Evolutionary conservation across 2,329 filamentous ascomycete genomes (phyloP), one percentile per base, ranked within the genome.

Genomic region (Leptodontidium sp.): DNA sequence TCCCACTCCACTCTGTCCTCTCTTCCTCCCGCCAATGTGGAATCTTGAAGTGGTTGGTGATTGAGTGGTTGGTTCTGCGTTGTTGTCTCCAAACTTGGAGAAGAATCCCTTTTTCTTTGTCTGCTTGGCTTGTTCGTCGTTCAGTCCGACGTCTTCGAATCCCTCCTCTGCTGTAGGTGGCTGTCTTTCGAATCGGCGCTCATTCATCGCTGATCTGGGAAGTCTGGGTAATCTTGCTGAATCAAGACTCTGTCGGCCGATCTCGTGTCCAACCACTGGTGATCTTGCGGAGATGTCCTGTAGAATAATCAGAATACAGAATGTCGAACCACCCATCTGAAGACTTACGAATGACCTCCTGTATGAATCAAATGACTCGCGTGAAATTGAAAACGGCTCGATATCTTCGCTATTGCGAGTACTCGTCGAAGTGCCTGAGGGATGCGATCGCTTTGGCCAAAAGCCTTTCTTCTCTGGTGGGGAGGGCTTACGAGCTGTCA

Each of bases 281-380:
- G 93, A 96, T 71, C 90, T 90, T 49, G 94, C 95, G 61, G 91
- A 94, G 70, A 98, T 97, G 78, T 98, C 94, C 94, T 97, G 76
- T 68, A 68, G 45, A 67, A n/a, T 53, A 11, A 70, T 71, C 40
- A 73, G 67, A 38, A 53, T 21, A 21, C 26, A 29, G 9, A n/a
- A 7, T 38, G 50, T 40, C 15, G 21, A 21, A 45, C 8, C 1
- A 26, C 6, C 2, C 26, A 6, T 40, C 21, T 43, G 15, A 9
- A 76, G 15, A 85, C 91, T 75, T 87, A 97, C 95, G 83, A 98
- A 98, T 72, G 94, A 98, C 76, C 96, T 90, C 72, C 96, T 87
- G 82, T 98, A 98, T 2, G 94, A 97, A 79, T 98, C 96, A 78
- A 98, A 98, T 1, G 94, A 98, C 82, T 98, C 96, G 76, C 95